phyloP scores from a whole-genome alignment of 768 basidiomycete species.

The Kwoniella dejecticola region DNA sequence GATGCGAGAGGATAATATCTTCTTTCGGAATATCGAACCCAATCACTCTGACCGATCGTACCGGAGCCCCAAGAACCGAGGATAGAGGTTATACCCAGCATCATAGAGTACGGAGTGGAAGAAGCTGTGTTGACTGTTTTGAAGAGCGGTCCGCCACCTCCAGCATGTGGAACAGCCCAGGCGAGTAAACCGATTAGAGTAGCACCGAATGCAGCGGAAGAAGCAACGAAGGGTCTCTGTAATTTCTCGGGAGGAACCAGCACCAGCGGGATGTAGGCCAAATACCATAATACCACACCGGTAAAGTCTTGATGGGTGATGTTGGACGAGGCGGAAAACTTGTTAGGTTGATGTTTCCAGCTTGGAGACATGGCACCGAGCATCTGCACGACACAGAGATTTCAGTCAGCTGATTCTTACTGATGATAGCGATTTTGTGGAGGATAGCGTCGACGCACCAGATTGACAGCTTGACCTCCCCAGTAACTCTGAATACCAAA shows the following conservation, averaged over 20 bases:
- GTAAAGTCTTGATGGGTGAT: slow-evolving; percentile 25
- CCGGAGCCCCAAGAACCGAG: slow-evolving; percentile 32
- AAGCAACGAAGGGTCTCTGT: slow-evolving; percentile 28
- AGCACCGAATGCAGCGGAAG: slow-evolving; percentile 19
- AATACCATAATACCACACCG: slow-evolving; percentile 30
- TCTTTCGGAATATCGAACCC: slow-evolving; percentile 30
- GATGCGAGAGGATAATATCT: slow-evolving; percentile 12
- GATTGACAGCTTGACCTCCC: slow-evolving; percentile 39
- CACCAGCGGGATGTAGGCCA: slow-evolving; percentile 26
- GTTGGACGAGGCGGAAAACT: slow-evolving; percentile 10
- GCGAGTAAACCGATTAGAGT: slow-evolving; percentile 26
- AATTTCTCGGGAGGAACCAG: slow-evolving; percentile 30
- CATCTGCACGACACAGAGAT: slow-evolving; percentile 4
- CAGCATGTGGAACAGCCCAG: slow-evolving; percentile 21
- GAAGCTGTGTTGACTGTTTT: slow-evolving; percentile 21
- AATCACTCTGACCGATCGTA: slow-evolving; percentile 35
- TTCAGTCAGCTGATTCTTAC: too few species aligned
- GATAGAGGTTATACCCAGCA: slow-evolving; percentile 32
- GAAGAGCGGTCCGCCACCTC: slow-evolving; percentile 27
- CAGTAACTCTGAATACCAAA: slow-evolving; percentile 35
- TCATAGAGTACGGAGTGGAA: slow-evolving; percentile 24
- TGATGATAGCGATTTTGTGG: too few species aligned
- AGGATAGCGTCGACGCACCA: slow-evolving; percentile 3
- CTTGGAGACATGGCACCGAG: slow-evolving; percentile 33
- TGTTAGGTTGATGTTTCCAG: slow-evolving; percentile 18